Conservation (phyloP, 148 eudicot genomes). For the Diospyros lotus region DNA sequence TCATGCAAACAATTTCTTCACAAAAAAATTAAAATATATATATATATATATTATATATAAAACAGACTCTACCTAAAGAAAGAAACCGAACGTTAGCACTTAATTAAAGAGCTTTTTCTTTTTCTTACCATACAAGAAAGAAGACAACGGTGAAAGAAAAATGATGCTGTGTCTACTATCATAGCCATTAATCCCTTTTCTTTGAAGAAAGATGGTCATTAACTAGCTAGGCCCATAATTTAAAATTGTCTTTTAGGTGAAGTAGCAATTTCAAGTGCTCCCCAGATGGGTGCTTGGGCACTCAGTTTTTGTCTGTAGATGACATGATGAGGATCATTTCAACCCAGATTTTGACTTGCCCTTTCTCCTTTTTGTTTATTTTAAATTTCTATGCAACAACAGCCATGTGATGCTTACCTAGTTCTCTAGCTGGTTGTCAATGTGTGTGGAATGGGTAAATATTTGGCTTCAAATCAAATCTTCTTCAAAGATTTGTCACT, state of each 20-base stretch:
- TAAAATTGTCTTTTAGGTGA: background rate
- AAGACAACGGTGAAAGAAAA: background rate
- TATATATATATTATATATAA: too few relatives aligned
- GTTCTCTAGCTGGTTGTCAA: conserved; percentile 1
- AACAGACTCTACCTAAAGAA: too few relatives aligned
- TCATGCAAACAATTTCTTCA: too few relatives aligned
- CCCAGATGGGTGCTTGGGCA: conserved; percentile 8
- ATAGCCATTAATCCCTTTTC: too few relatives aligned
- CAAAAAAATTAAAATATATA: too few relatives aligned
- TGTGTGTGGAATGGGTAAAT: background rate
- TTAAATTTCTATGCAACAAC: background rate
- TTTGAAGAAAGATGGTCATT: background rate
- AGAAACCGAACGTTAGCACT: too few relatives aligned
- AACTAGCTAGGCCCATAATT: background rate
- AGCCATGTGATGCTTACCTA: background rate
- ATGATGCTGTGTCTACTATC: background rate
- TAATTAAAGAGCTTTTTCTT: too few relatives aligned
- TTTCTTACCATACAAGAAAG: background rate
- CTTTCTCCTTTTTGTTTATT: background rate
- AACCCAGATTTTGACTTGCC: conserved; percentile 1
- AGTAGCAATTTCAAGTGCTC: conserved; percentile 5
- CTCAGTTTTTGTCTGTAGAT: conserved; percentile 3
- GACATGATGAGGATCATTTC: background rate
- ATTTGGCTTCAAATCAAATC: conserved; percentile 12
- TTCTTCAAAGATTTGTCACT: conserved; percentile 19